These are phyloP conservation scores for Heritiera littoralis DNA, from an alignment of 345 rosid species.

Conservation along the genomic window DNA sequence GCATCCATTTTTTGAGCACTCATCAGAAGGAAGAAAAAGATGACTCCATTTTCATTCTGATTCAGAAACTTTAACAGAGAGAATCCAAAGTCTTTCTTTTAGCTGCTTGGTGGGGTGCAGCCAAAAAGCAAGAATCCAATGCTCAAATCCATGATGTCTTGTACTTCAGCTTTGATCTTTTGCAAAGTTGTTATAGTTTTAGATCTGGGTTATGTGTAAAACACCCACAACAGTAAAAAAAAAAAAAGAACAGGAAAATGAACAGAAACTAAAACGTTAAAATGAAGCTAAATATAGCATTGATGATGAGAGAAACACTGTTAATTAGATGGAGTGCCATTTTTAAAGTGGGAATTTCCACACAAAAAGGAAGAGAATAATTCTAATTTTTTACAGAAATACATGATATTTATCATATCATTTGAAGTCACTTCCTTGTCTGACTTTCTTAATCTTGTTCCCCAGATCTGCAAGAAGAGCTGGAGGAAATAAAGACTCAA, in stretches of 20 bases:
- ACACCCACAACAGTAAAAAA: background rate
- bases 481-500: conserved; percentile 61
- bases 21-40: background rate
- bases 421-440: conserved; percentile 27
- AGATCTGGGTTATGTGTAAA: conserved; percentile 4
- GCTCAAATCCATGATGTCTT: conserved; percentile 12
- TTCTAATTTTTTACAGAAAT: conserved; percentile 4
- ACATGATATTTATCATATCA: background rate
- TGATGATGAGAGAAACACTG: background rate
- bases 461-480: conserved; percentile 53
- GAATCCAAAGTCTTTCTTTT: background rate
- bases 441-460: conserved; percentile 61
- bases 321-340: background rate
- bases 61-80: background rate
- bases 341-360: background rate
- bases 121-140: conserved; percentile 8
- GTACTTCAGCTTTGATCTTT: background rate
- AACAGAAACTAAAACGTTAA: background rate
- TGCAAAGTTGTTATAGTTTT: background rate
- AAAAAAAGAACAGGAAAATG: background rate
- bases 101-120: background rate
- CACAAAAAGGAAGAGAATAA: background rate
- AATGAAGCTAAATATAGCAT: conserved; percentile 15
- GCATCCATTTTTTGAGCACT: background rate
- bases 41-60: background rate